Evolutionary conservation across 805 yeast genomes (phyloP), one percentile per base, ranked within the genome.

Genomic region (Starmera caribaea): DNA sequence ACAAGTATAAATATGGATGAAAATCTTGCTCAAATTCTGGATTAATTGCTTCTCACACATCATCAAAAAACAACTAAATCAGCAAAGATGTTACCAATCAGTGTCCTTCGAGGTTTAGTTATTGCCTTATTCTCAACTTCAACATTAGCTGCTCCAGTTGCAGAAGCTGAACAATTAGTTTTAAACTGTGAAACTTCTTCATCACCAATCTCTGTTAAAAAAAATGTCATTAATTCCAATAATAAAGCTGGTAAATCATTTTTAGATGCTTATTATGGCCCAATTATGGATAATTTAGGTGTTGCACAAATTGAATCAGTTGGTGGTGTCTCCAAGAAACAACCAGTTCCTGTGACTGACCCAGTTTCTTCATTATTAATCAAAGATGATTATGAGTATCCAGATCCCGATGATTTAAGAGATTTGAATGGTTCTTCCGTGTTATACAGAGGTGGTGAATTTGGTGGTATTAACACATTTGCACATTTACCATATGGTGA

Each of bases 401-500:
- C 66, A 33, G 64, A 61, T 41, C 54, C 53, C 24, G 64, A 63
- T 42, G 66, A 61, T 42, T 48, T 63, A 41, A 50, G 65, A 44
- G 68, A 63, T 46, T 48, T 63, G 42, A 62, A 62, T 41, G 68
- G 68, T 16, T 54, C 66, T n/a, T 50, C 65, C 16, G 58, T 54
- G 14, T 46, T 61, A 28, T 62, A 62, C 47, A 58, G 65, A 44
- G 66, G 68, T 45, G 66, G 65, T 45, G 66, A 60, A 46, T 72
- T 71, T 47, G 74, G 77, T 3, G 80, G 80, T 4, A 67, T 74
- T 30, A 61, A 71, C 16, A 69, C 80, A 1, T 76, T 71, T 58
- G 82, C 73, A 1, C 76, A 73, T 41, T 57, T 69, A 35, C 61
- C 68, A 9, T 57, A 61, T 35, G 62, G 65, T 43, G 60, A 71